phyloP scores from a whole-genome alignment of 495 filamentous ascomycete species.

The Lasiosphaeriaceae sp. region DNA sequence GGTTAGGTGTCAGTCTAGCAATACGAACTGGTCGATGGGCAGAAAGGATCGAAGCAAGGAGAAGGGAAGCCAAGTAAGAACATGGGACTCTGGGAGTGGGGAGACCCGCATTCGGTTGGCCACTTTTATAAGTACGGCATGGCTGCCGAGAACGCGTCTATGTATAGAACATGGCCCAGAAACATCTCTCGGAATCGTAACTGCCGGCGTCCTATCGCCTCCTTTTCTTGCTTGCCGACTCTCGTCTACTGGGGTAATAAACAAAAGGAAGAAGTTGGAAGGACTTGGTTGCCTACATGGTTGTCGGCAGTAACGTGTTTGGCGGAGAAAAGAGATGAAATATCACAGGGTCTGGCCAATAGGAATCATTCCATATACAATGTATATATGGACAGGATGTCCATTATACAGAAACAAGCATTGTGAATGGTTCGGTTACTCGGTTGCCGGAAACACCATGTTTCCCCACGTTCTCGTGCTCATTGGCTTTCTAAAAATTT shows the following conservation, averaged over 20 bases:
- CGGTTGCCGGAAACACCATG: neutral
- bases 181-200: neutral
- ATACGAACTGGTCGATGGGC: neutral
- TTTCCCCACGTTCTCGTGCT: too few relatives aligned
- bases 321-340: neutral
- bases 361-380: neutral
- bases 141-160: neutral
- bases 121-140: neutral
- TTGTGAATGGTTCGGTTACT: neutral
- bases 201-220: neutral
- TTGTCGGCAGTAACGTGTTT: neutral
- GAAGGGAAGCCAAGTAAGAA: neutral
- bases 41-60: neutral
- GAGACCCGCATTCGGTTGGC: conserved; percentile 1
- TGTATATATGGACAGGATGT: neutral
- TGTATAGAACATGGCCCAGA: neutral
- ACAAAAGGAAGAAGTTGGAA: neutral
- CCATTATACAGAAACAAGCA: neutral
- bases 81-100: neutral
- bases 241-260: conserved; percentile 1
- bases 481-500: too few relatives aligned
- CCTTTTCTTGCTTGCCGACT: neutral
- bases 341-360: conserved; percentile 1
- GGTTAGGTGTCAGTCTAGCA: neutral
- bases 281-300: neutral